Percentiles rank a stretch among this genome's conserved stretches.
These are phyloP conservation scores for Yarrowia sp. DNA, from an alignment of 805 yeast genomes.

Conservation along the genomic window DNA sequence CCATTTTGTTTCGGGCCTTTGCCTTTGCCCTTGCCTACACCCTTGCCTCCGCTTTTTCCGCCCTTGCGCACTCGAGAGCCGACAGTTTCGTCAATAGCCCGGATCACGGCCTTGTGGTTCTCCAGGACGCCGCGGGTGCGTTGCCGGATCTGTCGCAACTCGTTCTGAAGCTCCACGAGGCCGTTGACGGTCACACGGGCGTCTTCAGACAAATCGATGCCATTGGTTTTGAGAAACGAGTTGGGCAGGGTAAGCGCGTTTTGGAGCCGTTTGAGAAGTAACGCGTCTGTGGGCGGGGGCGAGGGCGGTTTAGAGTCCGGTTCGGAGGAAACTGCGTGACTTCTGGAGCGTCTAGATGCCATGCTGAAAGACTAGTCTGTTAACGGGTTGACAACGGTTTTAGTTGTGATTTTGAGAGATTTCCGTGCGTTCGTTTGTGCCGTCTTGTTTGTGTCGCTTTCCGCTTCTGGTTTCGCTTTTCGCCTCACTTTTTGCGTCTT, in stretches of 20 bases:
- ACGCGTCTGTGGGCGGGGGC: constrained; percentile 18
- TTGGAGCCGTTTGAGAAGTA: constrained; percentile 15
- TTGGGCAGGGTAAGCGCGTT: constrained; percentile 24
- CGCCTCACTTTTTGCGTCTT: not conserved
- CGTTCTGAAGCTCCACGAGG: constrained; percentile 31
- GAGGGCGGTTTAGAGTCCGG: constrained; percentile 28
- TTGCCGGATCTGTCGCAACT: constrained; percentile 23
- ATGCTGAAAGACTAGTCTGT: not conserved
- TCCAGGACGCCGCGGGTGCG: constrained; percentile 25
- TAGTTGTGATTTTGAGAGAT: no score
- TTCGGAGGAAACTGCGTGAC: constrained; percentile 19
- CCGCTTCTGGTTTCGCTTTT: not conserved
- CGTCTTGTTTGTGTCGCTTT: not conserved
- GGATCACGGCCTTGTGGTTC: constrained; percentile 33
- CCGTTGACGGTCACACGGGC: constrained; percentile 24
- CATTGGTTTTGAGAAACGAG: constrained; percentile 33
- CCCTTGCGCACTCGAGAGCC: constrained; percentile 21
- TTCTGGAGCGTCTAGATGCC: constrained; percentile 14
- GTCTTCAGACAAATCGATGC: constrained; percentile 22
- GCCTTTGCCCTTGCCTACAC: constrained; percentile 29
- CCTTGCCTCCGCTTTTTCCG: constrained; percentile 22
- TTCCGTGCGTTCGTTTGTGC: not conserved
- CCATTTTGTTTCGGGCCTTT: constrained; percentile 19
- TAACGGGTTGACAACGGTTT: no score
- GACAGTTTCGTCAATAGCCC: constrained; percentile 27